These are phyloP conservation scores for Diaporthe amygdali DNA, from an alignment of 2,329 filamentous ascomycete species.

Conservation along the genomic window DNA sequence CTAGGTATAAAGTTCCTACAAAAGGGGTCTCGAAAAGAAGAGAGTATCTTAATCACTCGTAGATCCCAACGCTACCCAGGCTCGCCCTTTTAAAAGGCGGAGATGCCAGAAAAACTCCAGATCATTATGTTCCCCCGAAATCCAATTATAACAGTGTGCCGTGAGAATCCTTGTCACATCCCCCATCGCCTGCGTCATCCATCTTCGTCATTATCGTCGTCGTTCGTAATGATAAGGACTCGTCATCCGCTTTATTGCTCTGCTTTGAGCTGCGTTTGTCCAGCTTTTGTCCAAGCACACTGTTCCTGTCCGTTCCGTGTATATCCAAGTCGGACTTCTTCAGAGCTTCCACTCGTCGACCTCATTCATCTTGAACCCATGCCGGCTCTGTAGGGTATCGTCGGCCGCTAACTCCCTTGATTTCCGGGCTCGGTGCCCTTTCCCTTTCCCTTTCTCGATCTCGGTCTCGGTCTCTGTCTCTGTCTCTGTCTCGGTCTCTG, in stretches of 20 bases:
- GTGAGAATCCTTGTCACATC: neutral
- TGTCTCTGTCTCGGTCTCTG: conserved; percentile 28
- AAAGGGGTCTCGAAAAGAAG: neutral
- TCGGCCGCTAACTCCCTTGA: conserved; percentile 41
- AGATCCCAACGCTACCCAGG: neutral
- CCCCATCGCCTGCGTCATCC: neutral
- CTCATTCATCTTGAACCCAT: conserved; percentile 21
- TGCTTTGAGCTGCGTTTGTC: neutral
- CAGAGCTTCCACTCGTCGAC: neutral
- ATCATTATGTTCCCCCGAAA: neutral
- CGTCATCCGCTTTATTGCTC: neutral
- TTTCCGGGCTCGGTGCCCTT: conserved; percentile 37
- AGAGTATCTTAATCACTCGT: neutral
- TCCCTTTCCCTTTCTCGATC: conserved; percentile 27
- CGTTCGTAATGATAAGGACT: neutral
- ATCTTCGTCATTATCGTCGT: neutral
- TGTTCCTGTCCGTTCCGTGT: neutral
- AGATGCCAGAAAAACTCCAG: neutral
- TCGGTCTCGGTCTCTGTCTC: neutral
- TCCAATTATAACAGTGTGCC: neutral
- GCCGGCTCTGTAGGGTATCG: conserved; percentile 42
- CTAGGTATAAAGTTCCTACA: neutral
- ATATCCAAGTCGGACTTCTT: neutral
- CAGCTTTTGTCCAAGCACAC: too few relatives aligned
- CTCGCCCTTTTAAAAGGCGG: neutral